Conservation (phyloP, 129 eudicot species). For the Smallanthus sonchifolius region DNA sequence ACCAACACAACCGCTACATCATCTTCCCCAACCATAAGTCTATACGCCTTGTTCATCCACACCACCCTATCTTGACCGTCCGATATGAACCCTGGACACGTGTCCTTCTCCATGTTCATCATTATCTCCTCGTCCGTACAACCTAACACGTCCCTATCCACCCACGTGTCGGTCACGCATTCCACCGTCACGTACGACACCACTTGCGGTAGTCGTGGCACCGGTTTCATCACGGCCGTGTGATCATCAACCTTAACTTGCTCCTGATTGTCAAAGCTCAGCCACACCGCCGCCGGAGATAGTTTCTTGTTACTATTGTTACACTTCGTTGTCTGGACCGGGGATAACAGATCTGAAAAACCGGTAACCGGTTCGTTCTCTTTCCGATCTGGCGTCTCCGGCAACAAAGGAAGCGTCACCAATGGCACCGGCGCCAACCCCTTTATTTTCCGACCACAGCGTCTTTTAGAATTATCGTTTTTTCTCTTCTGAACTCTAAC, state of each 20-base stretch:
- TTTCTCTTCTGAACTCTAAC: conserved; percentile 27
- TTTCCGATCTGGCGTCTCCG: conserved; percentile 64
- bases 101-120: conserved; percentile 56
- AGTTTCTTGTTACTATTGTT: neutral
- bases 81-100: conserved; percentile 84
- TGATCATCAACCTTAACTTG: conserved; percentile 6
- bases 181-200: conserved; percentile 71
- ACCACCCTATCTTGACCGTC: conserved; percentile 52
- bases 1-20: conserved; percentile 44
- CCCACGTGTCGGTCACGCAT: conserved; percentile 70
- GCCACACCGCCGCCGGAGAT: conserved; percentile 34
- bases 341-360: conserved; percentile 22
- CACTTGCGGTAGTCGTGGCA: conserved; percentile 2
- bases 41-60: conserved; percentile 68
- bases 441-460: conserved; percentile 20
- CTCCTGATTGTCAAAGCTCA: conserved; percentile 35
- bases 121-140: conserved; percentile 52
- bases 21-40: conserved; percentile 33
- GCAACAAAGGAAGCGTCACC: conserved; percentile 64
- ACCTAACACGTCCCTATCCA: conserved; percentile 31
- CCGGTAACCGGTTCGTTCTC: conserved; percentile 2
- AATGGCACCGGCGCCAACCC: neutral
- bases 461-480: neutral
- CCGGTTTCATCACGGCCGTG: neutral
- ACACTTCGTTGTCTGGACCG: neutral